Percentiles rank a stretch among this genome's conserved stretches.
Conservation (phyloP, 768 basidiomycete species). For the Hirschioporus abietinus region DNA sequence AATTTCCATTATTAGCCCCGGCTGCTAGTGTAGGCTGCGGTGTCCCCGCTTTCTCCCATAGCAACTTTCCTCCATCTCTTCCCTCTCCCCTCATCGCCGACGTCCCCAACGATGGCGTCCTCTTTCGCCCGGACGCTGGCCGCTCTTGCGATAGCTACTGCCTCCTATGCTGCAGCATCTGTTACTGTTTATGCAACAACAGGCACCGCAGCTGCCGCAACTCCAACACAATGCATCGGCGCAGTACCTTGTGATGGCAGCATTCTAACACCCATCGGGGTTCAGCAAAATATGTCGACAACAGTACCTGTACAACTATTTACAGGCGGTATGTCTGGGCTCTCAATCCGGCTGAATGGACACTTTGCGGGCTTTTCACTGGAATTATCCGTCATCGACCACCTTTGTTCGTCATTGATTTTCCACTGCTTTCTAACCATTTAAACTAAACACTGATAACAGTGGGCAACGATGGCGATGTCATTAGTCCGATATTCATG, state of each 20-base stretch:
- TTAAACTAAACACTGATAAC: not conserved
- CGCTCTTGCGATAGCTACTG: constrained; percentile 13
- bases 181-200: constrained; percentile 14
- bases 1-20: not conserved
- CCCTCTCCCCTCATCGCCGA: not conserved
- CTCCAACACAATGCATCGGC: constrained; percentile 31
- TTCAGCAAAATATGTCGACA: constrained; percentile 31
- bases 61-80: not conserved
- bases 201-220: constrained; percentile 30
- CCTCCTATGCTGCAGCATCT: not conserved
- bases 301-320: constrained; percentile 21
- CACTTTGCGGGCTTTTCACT: constrained; percentile 72
- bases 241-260: constrained; percentile 50
- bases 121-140: constrained; percentile 11
- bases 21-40: not conserved
- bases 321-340: constrained; percentile 19
- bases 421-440: constrained; percentile 4
- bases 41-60: not conserved
- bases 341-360: constrained; percentile 42
- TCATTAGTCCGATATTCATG: constrained; percentile 54
- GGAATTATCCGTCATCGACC: constrained; percentile 67
- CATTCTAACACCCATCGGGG: constrained; percentile 43
- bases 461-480: constrained; percentile 21
- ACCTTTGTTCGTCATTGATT: constrained; percentile 45
- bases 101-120: constrained; percentile 2